Evolutionary conservation across 495 filamentous ascomycete genomes (phyloP).

Genomic region (Aspergillus diversus): DNA sequence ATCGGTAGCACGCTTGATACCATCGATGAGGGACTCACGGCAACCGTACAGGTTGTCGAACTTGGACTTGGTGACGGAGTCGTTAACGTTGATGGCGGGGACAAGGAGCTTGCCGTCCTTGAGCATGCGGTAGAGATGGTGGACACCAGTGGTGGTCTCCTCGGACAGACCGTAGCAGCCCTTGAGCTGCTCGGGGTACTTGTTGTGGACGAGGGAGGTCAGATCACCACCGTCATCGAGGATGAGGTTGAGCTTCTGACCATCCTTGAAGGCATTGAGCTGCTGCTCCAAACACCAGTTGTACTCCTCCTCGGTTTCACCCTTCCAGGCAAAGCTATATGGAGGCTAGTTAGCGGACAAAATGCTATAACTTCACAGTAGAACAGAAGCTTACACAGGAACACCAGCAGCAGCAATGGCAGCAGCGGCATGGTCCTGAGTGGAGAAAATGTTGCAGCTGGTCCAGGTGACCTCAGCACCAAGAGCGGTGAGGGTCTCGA

Average conservation of each 20-base stretch:
- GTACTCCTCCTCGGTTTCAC: conserved; percentile 99
- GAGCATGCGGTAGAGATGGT: conserved; percentile 98
- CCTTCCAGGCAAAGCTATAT: conserved; percentile 93
- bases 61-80: conserved; percentile 99
- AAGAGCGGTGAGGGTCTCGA: conserved; percentile 91
- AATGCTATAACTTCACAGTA: no score
- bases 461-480: conserved; percentile 98
- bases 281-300: conserved; percentile 99
- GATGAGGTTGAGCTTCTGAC: conserved; percentile 95
- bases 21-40: conserved; percentile 97
- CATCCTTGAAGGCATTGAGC: conserved; percentile 93
- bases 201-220: conserved; percentile 92
- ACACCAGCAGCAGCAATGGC: conserved; percentile 93
- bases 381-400: conserved; percentile 68
- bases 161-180: conserved; percentile 98
- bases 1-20: conserved; percentile 99
- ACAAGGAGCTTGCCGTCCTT: conserved; percentile 90
- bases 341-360: conserved; percentile 19
- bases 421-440: conserved; percentile 97
- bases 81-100: conserved; percentile 99
- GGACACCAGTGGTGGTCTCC: conserved; percentile 99
- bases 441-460: conserved; percentile 98
- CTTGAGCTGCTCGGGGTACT: conserved; percentile 96
- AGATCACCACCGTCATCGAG: conserved; percentile 98
- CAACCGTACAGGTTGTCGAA: conserved; percentile 99